Evolutionary conservation across 345 rosid genomes (phyloP).

Genomic region (Clausena lansium): DNA sequence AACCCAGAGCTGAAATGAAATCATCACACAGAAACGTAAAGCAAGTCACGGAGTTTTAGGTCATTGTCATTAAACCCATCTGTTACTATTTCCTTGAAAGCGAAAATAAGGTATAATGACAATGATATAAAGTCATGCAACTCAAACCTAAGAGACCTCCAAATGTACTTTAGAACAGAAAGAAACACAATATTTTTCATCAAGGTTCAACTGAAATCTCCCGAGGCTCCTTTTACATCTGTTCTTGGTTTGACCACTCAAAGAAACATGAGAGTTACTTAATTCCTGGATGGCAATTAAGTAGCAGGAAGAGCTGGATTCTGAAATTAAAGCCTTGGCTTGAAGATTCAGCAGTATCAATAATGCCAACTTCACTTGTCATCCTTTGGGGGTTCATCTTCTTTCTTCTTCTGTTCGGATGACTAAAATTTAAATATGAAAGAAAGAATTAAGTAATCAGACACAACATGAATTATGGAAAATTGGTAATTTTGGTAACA

Average conservation of each 20-base stretch:
- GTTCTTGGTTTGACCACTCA: background rate
- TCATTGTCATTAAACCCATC: background rate
- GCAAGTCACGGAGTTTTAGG: background rate
- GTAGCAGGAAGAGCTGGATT: background rate
- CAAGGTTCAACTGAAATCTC: background rate
- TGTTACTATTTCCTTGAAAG: background rate
- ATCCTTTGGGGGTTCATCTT: constrained; percentile 38
- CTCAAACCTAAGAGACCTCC: background rate
- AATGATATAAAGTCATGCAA: background rate
- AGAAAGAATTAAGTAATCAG: background rate
- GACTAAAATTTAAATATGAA: background rate
- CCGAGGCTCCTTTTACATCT: background rate
- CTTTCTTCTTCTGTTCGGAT: constrained; percentile 42
- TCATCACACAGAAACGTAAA: background rate
- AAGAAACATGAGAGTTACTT: background rate
- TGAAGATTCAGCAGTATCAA: constrained; percentile 2
- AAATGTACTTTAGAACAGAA: background rate
- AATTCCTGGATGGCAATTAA: background rate
- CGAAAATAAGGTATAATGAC: background rate
- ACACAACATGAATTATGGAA: background rate
- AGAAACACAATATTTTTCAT: background rate
- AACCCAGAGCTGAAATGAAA: background rate
- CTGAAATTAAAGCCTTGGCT: background rate
- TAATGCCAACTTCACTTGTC: constrained; percentile 34
- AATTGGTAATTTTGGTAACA: background rate